These are phyloP conservation scores for Aspergillus ostianus DNA, from an alignment of 495 filamentous ascomycete species.

Conservation along the genomic window DNA sequence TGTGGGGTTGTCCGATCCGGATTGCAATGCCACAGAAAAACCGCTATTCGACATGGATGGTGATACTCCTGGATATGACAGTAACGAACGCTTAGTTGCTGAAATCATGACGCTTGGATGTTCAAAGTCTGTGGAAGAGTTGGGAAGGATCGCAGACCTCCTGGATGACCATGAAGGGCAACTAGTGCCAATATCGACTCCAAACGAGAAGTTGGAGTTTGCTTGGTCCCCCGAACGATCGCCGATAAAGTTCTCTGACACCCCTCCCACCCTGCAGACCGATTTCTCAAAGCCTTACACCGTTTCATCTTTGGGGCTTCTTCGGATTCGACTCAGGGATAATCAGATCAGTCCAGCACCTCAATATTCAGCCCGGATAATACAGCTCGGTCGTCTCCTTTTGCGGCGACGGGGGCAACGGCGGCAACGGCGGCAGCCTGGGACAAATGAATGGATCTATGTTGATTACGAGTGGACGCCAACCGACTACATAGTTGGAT, in stretches of 20 bases:
- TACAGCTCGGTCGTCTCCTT: slow-evolving; percentile 38
- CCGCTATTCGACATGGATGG: slow-evolving; percentile 30
- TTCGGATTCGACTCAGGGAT: slow-evolving; percentile 23
- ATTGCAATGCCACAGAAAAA: slow-evolving; percentile 19
- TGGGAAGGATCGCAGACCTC: slow-evolving; percentile 26
- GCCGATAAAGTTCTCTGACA: slow-evolving; percentile 30
- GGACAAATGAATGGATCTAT: background rate
- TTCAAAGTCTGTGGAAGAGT: slow-evolving; percentile 29
- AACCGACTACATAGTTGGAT: slow-evolving; percentile 39
- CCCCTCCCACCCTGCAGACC: slow-evolving; percentile 6
- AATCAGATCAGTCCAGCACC: slow-evolving; percentile 17
- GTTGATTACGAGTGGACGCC: slow-evolving; percentile 21
- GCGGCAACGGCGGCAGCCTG: no score
- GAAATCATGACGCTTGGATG: slow-evolving; percentile 32
- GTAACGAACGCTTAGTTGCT: slow-evolving; percentile 26
- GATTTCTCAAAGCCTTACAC: slow-evolving; percentile 16
- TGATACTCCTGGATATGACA: slow-evolving; percentile 27
- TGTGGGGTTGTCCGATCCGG: slow-evolving; percentile 17
- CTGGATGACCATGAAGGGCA: slow-evolving; percentile 37
- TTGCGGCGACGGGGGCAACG: slow-evolving; percentile 9
- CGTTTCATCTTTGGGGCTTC: slow-evolving; percentile 30
- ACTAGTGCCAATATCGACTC: slow-evolving; percentile 14
- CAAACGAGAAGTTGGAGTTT: slow-evolving; percentile 16
- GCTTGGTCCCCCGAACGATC: slow-evolving; percentile 33
- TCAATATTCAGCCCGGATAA: slow-evolving; percentile 26